phyloP scores from a whole-genome alignment of 129 eudicot species.

The Flaveria bidentis region DNA sequence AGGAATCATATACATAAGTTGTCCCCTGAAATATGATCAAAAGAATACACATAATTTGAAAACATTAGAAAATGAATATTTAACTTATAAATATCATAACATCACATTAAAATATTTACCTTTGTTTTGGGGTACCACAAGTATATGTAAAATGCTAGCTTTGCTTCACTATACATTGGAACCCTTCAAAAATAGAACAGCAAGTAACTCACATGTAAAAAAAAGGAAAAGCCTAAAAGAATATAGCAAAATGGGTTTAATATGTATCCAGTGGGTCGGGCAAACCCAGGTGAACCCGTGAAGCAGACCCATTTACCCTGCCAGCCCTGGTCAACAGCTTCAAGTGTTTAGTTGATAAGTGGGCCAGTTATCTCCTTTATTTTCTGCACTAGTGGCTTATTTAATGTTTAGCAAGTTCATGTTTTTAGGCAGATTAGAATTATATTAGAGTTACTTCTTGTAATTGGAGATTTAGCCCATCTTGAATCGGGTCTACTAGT shows the following conservation, averaged over 20 bases:
- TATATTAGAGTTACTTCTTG: too few species aligned
- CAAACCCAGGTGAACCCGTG: too few species aligned
- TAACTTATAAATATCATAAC: not conserved
- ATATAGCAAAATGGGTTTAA: not conserved
- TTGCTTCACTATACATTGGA: slow-evolving; percentile 98
- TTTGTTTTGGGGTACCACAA: slow-evolving; percentile 90
- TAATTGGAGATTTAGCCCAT: too few species aligned
- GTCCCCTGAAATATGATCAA: slow-evolving; percentile 68
- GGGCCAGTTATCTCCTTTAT: too few species aligned
- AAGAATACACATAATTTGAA: not conserved
- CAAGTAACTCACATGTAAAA: not conserved
- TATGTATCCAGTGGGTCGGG: too few species aligned
- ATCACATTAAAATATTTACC: slow-evolving; percentile 36
- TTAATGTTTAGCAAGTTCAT: too few species aligned
- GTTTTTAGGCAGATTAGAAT: too few species aligned
- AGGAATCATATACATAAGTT: slow-evolving; percentile 46
- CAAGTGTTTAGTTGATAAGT: too few species aligned
- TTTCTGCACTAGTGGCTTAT: too few species aligned
- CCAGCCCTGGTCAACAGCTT: too few species aligned
- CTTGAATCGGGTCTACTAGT: too few species aligned
- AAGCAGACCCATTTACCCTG: too few species aligned
- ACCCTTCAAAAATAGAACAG: slow-evolving; percentile 57
- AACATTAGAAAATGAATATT: not conserved
- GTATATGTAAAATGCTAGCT: slow-evolving; percentile 79
- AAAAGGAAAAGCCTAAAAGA: not conserved